Conservation (phyloP, 1,284 basidiomycete genomes). For the Cryptococcus amylolentus region DNA sequence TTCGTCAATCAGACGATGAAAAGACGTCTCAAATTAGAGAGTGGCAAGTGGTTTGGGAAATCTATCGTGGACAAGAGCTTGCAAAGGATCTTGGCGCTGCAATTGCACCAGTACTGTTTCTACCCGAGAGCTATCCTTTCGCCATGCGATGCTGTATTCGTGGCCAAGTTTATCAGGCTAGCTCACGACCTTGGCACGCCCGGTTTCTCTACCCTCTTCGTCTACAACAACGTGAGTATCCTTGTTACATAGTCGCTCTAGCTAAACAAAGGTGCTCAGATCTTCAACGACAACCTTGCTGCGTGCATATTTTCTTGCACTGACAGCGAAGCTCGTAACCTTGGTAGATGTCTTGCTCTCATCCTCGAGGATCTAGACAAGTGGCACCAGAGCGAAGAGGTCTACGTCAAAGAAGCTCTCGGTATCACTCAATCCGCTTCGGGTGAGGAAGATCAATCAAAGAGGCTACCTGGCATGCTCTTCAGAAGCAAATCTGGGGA, state of each 20-base stretch:
- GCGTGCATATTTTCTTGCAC: constrained; percentile 87
- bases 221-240: constrained; percentile 71
- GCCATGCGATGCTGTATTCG: constrained; percentile 93
- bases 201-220: constrained; percentile 78
- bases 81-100: constrained; percentile 15
- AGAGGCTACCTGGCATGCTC: constrained; percentile 60
- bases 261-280: constrained; percentile 48
- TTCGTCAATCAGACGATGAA: constrained; percentile 59
- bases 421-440: constrained; percentile 25
- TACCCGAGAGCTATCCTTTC: constrained; percentile 87
- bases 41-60: constrained; percentile 80
- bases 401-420: constrained; percentile 51
- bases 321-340: constrained; percentile 93
- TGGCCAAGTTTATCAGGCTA: constrained; percentile 83
- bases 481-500: constrained; percentile 54
- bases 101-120: constrained; percentile 73
- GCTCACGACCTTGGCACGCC: constrained; percentile 81
- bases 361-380: constrained; percentile 69
- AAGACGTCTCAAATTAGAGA: constrained; percentile 74
- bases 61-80: constrained; percentile 24
- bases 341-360: constrained; percentile 84
- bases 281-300: constrained; percentile 78
- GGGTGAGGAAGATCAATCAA: constrained; percentile 55
- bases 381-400: constrained; percentile 68
- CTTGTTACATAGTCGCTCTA: not conserved